Conservation (phyloP, 2,329 filamentous ascomycete species). For the Stagonosporopsis rhizophila region DNA sequence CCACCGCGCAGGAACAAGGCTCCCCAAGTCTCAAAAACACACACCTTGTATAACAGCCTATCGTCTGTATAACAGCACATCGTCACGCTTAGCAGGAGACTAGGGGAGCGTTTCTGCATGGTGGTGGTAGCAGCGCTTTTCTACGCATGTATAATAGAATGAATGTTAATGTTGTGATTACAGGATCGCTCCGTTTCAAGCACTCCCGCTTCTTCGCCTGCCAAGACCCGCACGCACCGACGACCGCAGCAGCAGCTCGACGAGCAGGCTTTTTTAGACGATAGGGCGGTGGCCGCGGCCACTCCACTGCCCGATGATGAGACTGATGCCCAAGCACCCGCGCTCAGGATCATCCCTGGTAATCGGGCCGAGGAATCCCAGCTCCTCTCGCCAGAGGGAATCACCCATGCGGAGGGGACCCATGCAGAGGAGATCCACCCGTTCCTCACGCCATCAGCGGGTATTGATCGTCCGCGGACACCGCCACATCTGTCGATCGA, state of each 20-base stretch:
- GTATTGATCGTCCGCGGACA: slow-evolving; percentile 40
- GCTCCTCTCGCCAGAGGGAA: neutral
- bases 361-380: slow-evolving; percentile 36
- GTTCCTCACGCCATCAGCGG: slow-evolving; percentile 27
- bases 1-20: neutral
- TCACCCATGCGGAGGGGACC: neutral
- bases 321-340: slow-evolving; percentile 31
- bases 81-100: slow-evolving; percentile 4
- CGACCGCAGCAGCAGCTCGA: slow-evolving; percentile 20
- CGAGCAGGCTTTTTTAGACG: slow-evolving; percentile 70
- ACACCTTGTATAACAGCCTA: too few species aligned
- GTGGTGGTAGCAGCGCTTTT: slow-evolving; percentile 24
- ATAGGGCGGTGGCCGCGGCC: slow-evolving; percentile 63
- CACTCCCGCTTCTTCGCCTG: slow-evolving; percentile 27
- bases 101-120: neutral
- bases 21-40: neutral
- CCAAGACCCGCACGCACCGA: slow-evolving; percentile 29
- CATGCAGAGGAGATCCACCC: slow-evolving; percentile 34
- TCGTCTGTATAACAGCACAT: neutral
- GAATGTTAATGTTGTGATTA: slow-evolving; percentile 40
- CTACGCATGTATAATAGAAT: slow-evolving; percentile 37
- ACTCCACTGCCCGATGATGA: slow-evolving; percentile 50
- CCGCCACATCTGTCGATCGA: slow-evolving; percentile 39
- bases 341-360: slow-evolving; percentile 40
- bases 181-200: slow-evolving; percentile 42